Evolutionary conservation across 2,329 filamentous ascomycete genomes (phyloP).

Genomic region (Diaporthe velutina): DNA sequence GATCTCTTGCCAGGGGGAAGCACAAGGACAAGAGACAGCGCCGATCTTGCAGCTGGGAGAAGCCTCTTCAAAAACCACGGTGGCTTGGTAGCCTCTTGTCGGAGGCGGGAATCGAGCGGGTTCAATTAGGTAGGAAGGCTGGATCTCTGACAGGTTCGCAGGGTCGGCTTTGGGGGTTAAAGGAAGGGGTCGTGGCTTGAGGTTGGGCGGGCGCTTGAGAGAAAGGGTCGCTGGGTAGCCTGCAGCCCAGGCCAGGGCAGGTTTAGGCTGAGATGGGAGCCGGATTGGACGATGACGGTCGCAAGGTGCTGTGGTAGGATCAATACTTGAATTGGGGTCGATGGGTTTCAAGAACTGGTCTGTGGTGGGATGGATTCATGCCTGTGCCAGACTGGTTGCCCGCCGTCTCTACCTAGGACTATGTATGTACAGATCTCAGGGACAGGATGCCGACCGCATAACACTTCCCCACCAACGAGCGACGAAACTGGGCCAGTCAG

Average conservation of each 20-base stretch:
- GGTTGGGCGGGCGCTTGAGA: neutral
- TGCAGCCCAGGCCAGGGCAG: constrained; percentile 22
- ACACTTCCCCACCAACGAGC: constrained; percentile 23
- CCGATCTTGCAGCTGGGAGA: constrained; percentile 9
- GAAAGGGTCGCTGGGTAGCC: constrained; percentile 20
- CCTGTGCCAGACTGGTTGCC: neutral
- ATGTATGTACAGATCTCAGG: constrained; percentile 19
- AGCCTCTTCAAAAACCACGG: neutral
- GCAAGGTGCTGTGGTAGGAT: constrained; percentile 8
- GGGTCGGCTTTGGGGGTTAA: neutral
- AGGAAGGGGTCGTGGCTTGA: constrained; percentile 6
- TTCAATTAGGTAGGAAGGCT: constrained; percentile 2
- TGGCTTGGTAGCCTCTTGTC: neutral
- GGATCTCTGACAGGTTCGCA: constrained; percentile 9
- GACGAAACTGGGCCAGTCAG: constrained; percentile 23
- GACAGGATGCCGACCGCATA: constrained; percentile 19
- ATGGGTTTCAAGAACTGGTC: constrained; percentile 22
- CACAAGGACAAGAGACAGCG: neutral
- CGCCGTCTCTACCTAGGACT: neutral
- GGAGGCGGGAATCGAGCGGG: neutral
- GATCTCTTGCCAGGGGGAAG: constrained; percentile 16
- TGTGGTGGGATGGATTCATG: constrained; percentile 32
- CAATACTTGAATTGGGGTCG: constrained; percentile 9
- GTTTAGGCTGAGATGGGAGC: neutral
- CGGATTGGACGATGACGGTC: constrained; percentile 11